Evolutionary conservation across 2,329 filamentous ascomycete species (phyloP).

Genomic region (Colletotrichum tropicicola): DNA sequence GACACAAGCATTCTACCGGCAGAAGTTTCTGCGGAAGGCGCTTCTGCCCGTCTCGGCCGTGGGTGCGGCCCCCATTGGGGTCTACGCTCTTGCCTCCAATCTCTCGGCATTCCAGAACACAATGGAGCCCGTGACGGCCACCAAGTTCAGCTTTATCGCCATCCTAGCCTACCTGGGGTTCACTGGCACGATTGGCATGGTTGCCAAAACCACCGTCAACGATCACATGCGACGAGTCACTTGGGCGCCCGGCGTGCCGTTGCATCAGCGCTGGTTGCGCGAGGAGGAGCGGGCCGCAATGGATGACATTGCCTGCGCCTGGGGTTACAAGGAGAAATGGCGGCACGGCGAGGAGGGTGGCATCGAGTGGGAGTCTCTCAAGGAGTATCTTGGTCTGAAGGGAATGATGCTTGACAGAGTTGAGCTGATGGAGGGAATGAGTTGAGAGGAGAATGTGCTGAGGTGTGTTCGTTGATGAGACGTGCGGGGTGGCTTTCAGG

Average conservation of each 20-base stretch:
- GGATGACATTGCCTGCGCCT: slow-evolving; percentile 86
- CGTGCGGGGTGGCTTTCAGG: slow-evolving; percentile 15
- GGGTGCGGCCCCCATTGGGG: slow-evolving; percentile 69
- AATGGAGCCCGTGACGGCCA: slow-evolving; percentile 81
- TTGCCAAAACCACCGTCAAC: slow-evolving; percentile 87
- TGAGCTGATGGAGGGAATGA: slow-evolving; percentile 93
- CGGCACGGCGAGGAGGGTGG: slow-evolving; percentile 91
- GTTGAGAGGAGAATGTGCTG: slow-evolving; percentile 30
- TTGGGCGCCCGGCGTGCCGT: slow-evolving; percentile 84
- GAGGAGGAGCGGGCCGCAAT: slow-evolving; percentile 91
- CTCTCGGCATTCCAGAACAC: slow-evolving; percentile 73
- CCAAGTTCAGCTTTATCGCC: slow-evolving; percentile 80
- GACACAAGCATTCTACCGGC: slow-evolving; percentile 70
- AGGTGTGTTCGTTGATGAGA: slow-evolving; percentile 23
- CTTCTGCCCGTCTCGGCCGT: slow-evolving; percentile 66
- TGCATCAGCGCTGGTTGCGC: slow-evolving; percentile 84
- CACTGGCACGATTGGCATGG: slow-evolving; percentile 81
- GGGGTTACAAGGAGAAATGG: slow-evolving; percentile 87
- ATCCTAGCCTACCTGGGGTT: slow-evolving; percentile 86
- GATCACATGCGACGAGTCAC: slow-evolving; percentile 96
- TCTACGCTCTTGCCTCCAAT: slow-evolving; percentile 76
- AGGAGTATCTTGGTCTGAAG: slow-evolving; percentile 82
- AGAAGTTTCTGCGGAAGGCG: slow-evolving; percentile 73
- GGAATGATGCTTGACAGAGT: slow-evolving; percentile 92
- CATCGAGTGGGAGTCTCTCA: slow-evolving; percentile 85